Conservation (phyloP, 768 basidiomycete genomes). For the Trametes sanguinea region DNA sequence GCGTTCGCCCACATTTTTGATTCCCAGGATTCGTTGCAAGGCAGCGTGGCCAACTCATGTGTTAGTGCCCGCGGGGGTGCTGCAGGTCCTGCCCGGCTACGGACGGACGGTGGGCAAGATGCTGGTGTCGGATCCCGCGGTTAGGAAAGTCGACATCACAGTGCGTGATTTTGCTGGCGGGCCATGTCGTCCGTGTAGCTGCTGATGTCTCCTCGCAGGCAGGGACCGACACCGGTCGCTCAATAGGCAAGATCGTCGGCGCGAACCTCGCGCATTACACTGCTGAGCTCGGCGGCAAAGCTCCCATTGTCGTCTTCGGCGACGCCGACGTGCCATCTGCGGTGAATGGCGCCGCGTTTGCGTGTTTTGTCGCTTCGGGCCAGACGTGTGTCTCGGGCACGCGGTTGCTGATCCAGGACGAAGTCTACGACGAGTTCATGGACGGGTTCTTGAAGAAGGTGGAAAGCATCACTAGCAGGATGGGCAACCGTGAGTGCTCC, state of each 20-base stretch:
- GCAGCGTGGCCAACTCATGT: neutral
- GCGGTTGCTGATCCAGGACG: conserved; percentile 72
- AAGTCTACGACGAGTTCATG: conserved; percentile 71
- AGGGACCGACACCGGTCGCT: conserved; percentile 76
- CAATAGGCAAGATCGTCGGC: conserved; percentile 72
- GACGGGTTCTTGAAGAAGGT: conserved; percentile 61
- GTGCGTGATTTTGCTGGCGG: conserved; percentile 41
- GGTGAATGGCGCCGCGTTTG: conserved; percentile 82
- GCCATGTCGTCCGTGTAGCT: neutral
- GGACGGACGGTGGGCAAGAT: conserved; percentile 65
- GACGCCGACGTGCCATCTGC: conserved; percentile 76
- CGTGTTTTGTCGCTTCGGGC: conserved; percentile 83
- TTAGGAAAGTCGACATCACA: conserved; percentile 85
- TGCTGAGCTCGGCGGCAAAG: conserved; percentile 87
- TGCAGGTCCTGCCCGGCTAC: conserved; percentile 74
- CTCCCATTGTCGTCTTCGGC: conserved; percentile 77
- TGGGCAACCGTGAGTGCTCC: conserved; percentile 66
- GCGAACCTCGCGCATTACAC: conserved; percentile 73
- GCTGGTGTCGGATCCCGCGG: conserved; percentile 62
- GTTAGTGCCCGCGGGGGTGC: conserved; percentile 74
- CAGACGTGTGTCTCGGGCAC: conserved; percentile 94
- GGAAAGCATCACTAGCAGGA: conserved; percentile 59
- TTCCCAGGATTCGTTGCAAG: neutral
- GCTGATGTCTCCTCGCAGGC: conserved; percentile 46
- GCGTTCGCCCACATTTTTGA: conserved; percentile 18